phyloP scores from a whole-genome alignment of 73 alveolate genomes.

The Symbiodinium natans region DNA sequence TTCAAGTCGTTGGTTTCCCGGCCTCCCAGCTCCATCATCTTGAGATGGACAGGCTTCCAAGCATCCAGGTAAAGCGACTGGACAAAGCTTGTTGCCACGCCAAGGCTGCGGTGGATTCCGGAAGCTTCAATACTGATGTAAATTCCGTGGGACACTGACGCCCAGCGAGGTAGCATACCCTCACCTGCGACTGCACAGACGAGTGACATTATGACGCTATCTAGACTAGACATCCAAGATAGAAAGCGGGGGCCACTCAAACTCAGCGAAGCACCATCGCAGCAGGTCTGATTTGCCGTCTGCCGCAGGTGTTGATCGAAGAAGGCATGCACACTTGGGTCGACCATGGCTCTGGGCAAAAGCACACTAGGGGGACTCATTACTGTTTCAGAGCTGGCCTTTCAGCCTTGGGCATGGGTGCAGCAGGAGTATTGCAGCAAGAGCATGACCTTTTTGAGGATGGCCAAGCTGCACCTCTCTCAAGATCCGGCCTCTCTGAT shows the following conservation, averaged over 20 bases:
- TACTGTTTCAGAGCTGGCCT: neutral
- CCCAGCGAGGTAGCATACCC: neutral
- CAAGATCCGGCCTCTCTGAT: constrained; percentile 41
- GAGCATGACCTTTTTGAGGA: neutral
- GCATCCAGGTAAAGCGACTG: constrained; percentile 22
- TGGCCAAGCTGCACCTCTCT: neutral
- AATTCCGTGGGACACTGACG: neutral
- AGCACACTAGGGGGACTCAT: neutral
- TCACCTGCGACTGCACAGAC: no score
- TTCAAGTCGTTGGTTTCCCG: no score
- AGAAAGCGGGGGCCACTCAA: neutral
- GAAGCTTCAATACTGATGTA: constrained; percentile 10
- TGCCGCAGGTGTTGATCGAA: neutral
- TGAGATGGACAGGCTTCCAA: constrained; percentile 12
- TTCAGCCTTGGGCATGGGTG: neutral
- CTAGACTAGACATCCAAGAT: no score
- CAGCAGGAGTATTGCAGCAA: neutral
- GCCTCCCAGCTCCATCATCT: constrained; percentile 40
- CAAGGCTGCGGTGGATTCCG: constrained; percentile 14
- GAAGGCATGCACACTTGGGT: neutral
- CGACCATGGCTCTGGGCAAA: neutral
- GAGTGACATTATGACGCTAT: no score
- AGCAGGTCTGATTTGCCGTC: neutral
- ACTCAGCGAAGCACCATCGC: neutral
- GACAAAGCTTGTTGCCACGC: neutral